phyloP scores from a whole-genome alignment of 768 basidiomycete species.

The Steccherinum ochraceum region DNA sequence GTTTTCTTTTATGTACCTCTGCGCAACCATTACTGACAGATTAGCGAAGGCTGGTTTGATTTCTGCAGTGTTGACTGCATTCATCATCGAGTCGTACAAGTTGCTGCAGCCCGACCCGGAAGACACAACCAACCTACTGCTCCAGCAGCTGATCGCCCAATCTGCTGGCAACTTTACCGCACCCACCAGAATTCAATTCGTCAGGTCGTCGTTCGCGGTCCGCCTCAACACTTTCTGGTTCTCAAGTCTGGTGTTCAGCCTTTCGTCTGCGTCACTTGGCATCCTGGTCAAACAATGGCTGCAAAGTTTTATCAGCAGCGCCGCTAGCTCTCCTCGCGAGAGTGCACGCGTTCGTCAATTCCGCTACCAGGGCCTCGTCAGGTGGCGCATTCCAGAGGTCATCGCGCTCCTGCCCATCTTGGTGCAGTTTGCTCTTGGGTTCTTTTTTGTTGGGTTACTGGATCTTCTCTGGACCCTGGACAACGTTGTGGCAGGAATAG shows the following conservation, averaged over 20 bases:
- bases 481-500: background rate
- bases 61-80: slow-evolving; percentile 7
- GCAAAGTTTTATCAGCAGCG: background rate
- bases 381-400: background rate
- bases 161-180: background rate
- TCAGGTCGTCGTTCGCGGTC: slow-evolving; percentile 2
- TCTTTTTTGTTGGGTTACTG: background rate
- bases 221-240: slow-evolving; percentile 14
- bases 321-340: background rate
- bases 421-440: background rate
- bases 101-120: background rate
- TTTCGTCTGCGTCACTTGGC: slow-evolving; percentile 13
- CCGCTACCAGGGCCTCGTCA: background rate
- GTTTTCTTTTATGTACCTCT: background rate
- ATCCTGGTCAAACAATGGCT: slow-evolving; percentile 18
- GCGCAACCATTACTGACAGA: background rate
- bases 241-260: slow-evolving; percentile 13
- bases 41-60: slow-evolving; percentile 5
- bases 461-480: background rate
- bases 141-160: slow-evolving; percentile 2
- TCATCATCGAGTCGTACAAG: slow-evolving; percentile 7
- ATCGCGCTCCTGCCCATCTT: background rate
- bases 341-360: background rate
- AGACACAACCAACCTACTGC: background rate
- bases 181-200: background rate